Evolutionary conservation across 345 rosid species (phyloP).

Genomic region (Corymbia maculata): DNA sequence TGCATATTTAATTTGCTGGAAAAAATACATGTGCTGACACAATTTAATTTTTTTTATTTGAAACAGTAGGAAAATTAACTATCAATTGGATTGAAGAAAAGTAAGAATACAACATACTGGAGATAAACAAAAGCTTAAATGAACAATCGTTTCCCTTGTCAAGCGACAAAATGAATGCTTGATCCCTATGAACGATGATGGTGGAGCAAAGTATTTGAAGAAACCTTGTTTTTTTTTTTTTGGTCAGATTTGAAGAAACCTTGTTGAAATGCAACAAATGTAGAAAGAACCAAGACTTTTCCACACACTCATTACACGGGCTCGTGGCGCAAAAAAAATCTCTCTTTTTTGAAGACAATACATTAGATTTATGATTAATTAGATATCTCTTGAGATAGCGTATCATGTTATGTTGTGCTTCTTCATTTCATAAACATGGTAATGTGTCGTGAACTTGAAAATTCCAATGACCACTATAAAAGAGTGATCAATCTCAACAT

Average conservation of each 20-base stretch:
- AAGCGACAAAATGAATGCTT: background rate
- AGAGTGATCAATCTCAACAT: too few species aligned
- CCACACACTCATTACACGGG: background rate
- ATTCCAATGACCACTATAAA: background rate
- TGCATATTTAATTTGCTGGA: background rate
- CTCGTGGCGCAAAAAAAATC: background rate
- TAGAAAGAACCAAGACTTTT: background rate
- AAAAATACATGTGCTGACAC: background rate
- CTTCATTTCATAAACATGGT: too few species aligned
- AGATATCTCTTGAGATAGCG: too few species aligned
- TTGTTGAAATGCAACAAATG: too few species aligned
- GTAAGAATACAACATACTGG: background rate
- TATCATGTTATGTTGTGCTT: background rate
- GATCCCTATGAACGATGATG: background rate
- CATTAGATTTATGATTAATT: background rate
- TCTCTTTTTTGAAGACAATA: too few species aligned
- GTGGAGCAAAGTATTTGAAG: too few species aligned
- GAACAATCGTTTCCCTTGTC: background rate
- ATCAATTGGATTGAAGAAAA: background rate
- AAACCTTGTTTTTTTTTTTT: too few species aligned
- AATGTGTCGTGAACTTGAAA: too few species aligned
- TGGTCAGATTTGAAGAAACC: too few species aligned
- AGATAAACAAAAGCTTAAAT: too few species aligned
- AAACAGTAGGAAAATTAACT: background rate
- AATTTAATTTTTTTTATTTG: too few species aligned